Base-by-base conservation (phyloP, 768 basidiomycete species). In the Leccinellum rugosiceps region DNA sequence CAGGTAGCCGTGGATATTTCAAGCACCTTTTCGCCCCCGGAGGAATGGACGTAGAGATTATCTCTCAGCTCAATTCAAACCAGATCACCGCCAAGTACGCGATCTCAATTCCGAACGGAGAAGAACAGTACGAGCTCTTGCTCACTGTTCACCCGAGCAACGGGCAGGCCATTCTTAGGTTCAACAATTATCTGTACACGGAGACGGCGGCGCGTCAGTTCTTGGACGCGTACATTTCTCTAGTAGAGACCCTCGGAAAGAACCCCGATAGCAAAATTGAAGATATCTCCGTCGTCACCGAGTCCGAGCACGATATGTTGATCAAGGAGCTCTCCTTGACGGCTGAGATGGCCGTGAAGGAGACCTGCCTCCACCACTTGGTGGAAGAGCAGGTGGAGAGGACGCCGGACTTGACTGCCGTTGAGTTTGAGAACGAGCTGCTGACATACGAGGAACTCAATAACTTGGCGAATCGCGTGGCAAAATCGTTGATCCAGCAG, bases 371-470 rank as follows among this genome's bases (percentile, higher is more conserved):
- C 52, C 64, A 66, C 32, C 58, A 26, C 15, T 57, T 65, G 46
- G 61, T 65, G 14, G 58, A 66, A 35, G 58, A 66, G 26, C 64
- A 65, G 26, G 34, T 23, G 7, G 47, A 58, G 49, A 66, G 50
- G 38, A 67, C 70, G 8, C 70, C 69, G 3, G 25, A 23, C 17
- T 32, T 61, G 44, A 53, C 62, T 8, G 69, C 70, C 14, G 19
- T 70, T 25, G 69, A 71, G 46, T 70, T 71, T 19, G 70, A 65
- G 32, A 60, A 63, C 41, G 61, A 75, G 47, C 58, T 65, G 0
- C 41, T 75, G 34, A 72, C 74, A 0, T 75, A 71, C 58, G 49
- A 63, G 15, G 68, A 71, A 30, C 65, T 76, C 14, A 74, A 75
- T 25, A 32, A 57, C 6, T 63, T 58, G 43, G 66, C 74, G 5